phyloP scores from a whole-genome alignment of 495 filamentous ascomycete genomes.

The Aspergillus affinis region DNA sequence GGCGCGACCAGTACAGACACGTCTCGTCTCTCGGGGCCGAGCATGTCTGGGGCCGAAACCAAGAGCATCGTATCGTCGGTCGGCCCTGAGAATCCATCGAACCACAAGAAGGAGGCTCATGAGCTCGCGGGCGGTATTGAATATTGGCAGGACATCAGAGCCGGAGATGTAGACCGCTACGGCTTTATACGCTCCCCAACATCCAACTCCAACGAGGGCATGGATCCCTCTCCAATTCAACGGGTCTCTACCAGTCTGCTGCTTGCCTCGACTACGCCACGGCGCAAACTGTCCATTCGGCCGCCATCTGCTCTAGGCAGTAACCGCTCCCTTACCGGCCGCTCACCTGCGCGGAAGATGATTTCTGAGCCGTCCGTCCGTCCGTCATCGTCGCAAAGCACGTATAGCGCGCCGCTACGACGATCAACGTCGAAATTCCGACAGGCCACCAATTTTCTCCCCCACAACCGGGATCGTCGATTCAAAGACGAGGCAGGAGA shows the following conservation, averaged over 20 bases:
- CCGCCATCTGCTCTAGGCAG: constrained; percentile 43
- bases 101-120: constrained; percentile 49
- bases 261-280: constrained; percentile 62
- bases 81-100: constrained; percentile 14
- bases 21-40: constrained; percentile 29
- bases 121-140: constrained; percentile 85
- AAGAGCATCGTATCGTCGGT: constrained; percentile 17
- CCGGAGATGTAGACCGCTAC: constrained; percentile 86
- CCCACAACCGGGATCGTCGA: constrained; percentile 71
- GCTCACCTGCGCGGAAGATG: constrained; percentile 50
- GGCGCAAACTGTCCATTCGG: constrained; percentile 54
- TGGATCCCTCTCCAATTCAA: constrained; percentile 55
- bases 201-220: constrained; percentile 33
- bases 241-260: constrained; percentile 66
- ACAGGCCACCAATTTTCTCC: constrained; percentile 70
- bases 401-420: constrained; percentile 37
- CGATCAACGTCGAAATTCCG: constrained; percentile 50
- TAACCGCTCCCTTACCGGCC: constrained; percentile 51
- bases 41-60: constrained; percentile 21
- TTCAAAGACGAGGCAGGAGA: constrained; percentile 83
- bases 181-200: constrained; percentile 76
- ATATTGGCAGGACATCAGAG: constrained; percentile 91
- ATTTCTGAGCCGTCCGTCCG: constrained; percentile 38
- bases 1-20: constrained; percentile 48
- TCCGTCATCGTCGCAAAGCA: constrained; percentile 48